phyloP scores from a whole-genome alignment of 805 yeast species.

The Schizosaccharomyces octosporus region DNA sequence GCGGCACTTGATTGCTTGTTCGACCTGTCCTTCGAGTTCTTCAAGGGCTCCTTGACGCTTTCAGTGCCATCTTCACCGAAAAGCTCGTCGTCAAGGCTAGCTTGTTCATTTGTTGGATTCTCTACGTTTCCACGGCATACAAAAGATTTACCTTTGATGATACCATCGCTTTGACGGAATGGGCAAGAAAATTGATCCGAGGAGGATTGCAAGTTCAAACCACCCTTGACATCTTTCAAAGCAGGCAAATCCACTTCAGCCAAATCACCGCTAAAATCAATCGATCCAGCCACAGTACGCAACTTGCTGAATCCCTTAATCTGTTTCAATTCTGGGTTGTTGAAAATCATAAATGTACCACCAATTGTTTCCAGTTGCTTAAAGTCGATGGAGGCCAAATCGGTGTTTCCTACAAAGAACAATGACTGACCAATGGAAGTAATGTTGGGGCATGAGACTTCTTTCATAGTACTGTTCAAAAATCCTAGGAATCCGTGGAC shows the following conservation, averaged over 20 bases:
- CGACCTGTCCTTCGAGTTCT: not conserved
- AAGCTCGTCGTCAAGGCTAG: not conserved
- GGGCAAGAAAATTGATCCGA: constrained; percentile 61
- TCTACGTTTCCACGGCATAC: constrained; percentile 19
- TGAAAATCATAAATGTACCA: constrained; percentile 78
- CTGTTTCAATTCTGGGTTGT: constrained; percentile 46
- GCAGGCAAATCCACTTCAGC: constrained; percentile 50
- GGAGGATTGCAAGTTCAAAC: constrained; percentile 53
- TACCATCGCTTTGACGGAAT: constrained; percentile 53
- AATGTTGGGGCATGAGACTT: constrained; percentile 21
- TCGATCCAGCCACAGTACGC: constrained; percentile 67
- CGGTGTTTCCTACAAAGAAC: constrained; percentile 46
- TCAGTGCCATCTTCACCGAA: not conserved
- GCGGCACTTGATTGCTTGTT: not conserved
- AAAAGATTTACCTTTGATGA: constrained; percentile 74
- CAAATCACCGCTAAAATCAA: constrained; percentile 57
- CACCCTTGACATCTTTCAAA: constrained; percentile 70
- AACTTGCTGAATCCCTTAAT: constrained; percentile 55
- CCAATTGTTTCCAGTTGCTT: constrained; percentile 35
- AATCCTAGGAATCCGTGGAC: constrained; percentile 69
- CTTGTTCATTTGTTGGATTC: not conserved
- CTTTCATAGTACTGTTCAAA: constrained; percentile 37
- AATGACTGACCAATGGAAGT: constrained; percentile 44
- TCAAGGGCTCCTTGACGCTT: too few relatives aligned
- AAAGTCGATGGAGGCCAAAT: constrained; percentile 45